Base-by-base conservation (phyloP, 2,329 filamentous ascomycete species). In the Spiromastix sp. region DNA sequence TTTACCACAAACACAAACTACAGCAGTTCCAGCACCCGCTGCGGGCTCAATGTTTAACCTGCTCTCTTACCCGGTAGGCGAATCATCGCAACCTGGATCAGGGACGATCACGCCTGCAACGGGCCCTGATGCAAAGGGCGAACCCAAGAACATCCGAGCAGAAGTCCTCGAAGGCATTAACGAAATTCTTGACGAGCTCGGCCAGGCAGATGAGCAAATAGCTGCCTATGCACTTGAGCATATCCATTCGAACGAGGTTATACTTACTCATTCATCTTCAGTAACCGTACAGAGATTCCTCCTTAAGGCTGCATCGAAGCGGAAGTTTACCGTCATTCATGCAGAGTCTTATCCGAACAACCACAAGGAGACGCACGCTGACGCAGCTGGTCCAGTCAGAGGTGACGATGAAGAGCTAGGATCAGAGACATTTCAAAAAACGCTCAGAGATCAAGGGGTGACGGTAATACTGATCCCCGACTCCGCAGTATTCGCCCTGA, bases 131-230 rank as follows among this genome's bases (percentile, higher is more conserved):
- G 49, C 50, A 5, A 49, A 56, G n/a, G 32, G 36, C 44, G 18
- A 49, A 37, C 58, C 66, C 36, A 72, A 82, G 41, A 81, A 93
- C 43, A 68, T 96, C 39, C 82, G 86, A 41, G 85, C 85, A 10
- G 91, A 96, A 59, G 81, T 96, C 17, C 79, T 95, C 45, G 84
- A 91, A 49, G 91, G 87, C 27, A 95, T 98, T 50, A 79, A 85
- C 50, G 91, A 98, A 57, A 86, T 98, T 41, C 83, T 93, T 58
- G 91, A 98, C 53, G 91, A 98, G 62, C 79, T 98, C 38, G 81
- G 82, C 45, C 82, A 89, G 54, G 86, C 86, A 5, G 91, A 95
- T 54, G 85, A 93, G 52, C 86, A 94, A 59, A 93, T 98, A 48
- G 84, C 89, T 2, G 77, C 78, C 15, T 82, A 86, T 45, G 84